Percentiles rank a stretch among this genome's conserved stretches.
Evolutionary conservation across 2,329 filamentous ascomycete genomes (phyloP).

Genomic region (Diaporthe amygdali): DNA sequence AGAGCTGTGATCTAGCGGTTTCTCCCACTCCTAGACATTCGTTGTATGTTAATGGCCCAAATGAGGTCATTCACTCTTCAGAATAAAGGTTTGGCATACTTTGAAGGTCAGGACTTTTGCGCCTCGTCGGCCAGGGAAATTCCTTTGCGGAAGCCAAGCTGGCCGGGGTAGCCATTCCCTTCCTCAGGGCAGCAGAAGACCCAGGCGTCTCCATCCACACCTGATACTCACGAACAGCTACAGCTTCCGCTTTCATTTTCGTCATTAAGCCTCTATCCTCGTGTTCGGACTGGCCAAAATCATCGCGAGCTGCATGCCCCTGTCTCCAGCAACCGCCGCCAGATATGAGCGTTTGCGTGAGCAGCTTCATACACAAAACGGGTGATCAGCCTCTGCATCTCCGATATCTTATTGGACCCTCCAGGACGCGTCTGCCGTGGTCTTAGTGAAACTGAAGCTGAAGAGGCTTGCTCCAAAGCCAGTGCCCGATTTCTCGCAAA

Average conservation of each 20-base stretch:
- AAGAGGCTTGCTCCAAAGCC: no score
- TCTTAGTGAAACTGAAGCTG: no score
- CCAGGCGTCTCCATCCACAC: background rate
- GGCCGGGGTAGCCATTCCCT: background rate
- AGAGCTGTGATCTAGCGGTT: no score
- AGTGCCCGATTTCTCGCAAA: no score
- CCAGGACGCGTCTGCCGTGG: background rate
- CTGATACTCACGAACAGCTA: background rate
- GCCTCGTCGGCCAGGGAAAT: no score
- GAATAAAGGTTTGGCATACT: no score
- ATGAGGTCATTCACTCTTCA: no score
- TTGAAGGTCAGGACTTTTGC: no score
- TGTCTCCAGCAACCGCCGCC: background rate
- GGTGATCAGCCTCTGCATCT: background rate
- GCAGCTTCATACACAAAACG: background rate
- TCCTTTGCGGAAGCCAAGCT: no score
- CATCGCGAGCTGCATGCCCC: background rate
- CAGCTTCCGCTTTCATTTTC: background rate
- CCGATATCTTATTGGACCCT: background rate
- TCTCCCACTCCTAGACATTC: no score
- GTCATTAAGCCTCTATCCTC: background rate
- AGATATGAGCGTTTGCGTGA: background rate
- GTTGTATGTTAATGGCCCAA: no score
- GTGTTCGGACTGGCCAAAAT: background rate
- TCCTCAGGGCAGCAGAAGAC: background rate